Percentiles rank a stretch among this genome's conserved stretches.
Conservation (phyloP, 192 early-diverging fungal species). For the Irineochytrium annulatum region DNA sequence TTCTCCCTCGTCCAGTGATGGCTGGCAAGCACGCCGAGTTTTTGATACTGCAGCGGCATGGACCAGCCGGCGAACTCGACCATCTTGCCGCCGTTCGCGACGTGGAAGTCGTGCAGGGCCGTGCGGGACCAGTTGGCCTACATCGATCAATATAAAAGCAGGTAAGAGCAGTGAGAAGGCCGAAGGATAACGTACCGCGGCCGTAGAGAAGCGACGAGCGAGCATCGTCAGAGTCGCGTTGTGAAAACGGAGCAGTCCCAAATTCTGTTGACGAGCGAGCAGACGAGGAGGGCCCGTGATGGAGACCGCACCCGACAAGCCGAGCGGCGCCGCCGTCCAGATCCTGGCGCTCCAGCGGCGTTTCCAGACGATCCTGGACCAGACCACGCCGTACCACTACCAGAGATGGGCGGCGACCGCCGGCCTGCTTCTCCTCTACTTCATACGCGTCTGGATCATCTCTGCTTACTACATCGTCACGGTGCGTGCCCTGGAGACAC, state of each 20-base stretch:
- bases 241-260: too few species aligned
- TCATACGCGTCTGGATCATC: conserved; percentile 69
- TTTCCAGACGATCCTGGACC: conserved; percentile 78
- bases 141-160: too few species aligned
- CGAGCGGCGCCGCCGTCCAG: too few species aligned
- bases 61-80: conserved; percentile 95
- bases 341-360: conserved; percentile 55
- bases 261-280: too few species aligned
- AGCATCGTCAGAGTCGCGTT: too few species aligned
- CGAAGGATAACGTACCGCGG: too few species aligned
- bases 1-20: conserved; percentile 83
- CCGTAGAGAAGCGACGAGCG: too few species aligned
- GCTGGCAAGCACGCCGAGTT: conserved; percentile 82
- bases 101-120: conserved; percentile 88
- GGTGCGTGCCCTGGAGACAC: conserved; percentile 21
- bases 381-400: conserved; percentile 69
- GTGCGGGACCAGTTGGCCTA: too few species aligned
- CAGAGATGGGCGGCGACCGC: conserved; percentile 77
- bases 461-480: conserved; percentile 94
- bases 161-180: too few species aligned
- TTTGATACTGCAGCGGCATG: conserved; percentile 92
- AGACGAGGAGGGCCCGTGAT: too few species aligned
- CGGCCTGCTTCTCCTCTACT: conserved; percentile 60
- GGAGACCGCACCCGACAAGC: too few species aligned
- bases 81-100: conserved; percentile 90